Base-by-base conservation (phyloP, 768 basidiomycete genomes). In the Cystofilobasidium ferigula region DNA sequence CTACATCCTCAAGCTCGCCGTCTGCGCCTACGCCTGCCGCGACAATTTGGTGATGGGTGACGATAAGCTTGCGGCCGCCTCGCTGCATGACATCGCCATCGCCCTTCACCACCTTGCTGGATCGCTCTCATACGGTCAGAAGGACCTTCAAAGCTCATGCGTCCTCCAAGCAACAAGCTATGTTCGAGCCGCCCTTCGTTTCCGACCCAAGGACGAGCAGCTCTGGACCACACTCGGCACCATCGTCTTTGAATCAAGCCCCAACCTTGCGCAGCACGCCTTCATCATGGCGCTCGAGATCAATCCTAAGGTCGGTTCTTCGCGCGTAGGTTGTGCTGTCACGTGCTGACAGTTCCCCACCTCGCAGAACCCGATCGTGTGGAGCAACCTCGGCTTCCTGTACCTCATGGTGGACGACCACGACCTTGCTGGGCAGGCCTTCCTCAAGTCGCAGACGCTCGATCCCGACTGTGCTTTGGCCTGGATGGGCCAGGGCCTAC, bases 391-490 rank as follows among this genome's bases (percentile, higher is more conserved):
- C 10, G 95, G 93, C 1, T 78, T 97, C 38, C 78, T 99, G 45
- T 98, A 89, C 76, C 79, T 92, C 30, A 78, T 86, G 63, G 80
- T 93, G 70, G 79, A 80, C 26, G 94, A 98, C 75, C 71, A 80
- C 1, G 87, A 90, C 58, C 78, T 98, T 36, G 89, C 94, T 0
- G 86, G 86, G 70, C 85, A 92, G 72, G 86, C 88, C 1, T 84
- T 99, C 70, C 81, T 85, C 71, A 85, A 85, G 64, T 90, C 93
- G 13, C 95, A 97, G 74, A 85, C 86, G 22, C 80, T 92, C 51
- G 92, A 98, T 78, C 89, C 94, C 9, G 94, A 98, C 72, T 86
- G 85, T 76, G 81, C 86, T 0, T 72, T 85, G 26, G 86, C 91
- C 10, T 99, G 95, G 95, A 80, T 94, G 26, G 95, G 91, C 0